Percentiles rank a stretch among this genome's conserved stretches.
phyloP scores from a whole-genome alignment of 2,329 filamentous ascomycete genomes.

The Nannizzia gypsea region DNA sequence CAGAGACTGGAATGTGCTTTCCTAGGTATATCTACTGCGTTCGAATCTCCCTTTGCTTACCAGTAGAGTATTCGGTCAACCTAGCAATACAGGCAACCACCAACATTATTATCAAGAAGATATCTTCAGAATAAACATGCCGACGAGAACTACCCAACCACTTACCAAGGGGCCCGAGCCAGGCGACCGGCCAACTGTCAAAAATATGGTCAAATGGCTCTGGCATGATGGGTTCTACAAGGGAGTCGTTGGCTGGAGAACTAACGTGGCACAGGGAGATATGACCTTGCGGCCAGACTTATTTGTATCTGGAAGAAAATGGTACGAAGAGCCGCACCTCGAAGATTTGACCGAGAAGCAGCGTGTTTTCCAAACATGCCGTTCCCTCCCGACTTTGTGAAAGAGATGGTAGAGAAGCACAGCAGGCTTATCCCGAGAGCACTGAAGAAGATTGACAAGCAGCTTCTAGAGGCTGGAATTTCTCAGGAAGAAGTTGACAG shows the following conservation, averaged over 20 bases:
- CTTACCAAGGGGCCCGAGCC: neutral
- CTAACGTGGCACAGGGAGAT: conserved; percentile 4
- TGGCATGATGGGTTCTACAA: conserved; percentile 11
- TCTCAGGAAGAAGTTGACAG: conserved; percentile 8
- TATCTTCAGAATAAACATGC: neutral
- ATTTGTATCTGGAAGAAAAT: neutral
- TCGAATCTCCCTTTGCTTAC: neutral
- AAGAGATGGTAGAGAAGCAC: conserved; percentile 9
- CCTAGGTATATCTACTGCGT: neutral
- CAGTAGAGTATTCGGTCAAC: no score
- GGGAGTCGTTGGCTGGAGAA: conserved; percentile 11
- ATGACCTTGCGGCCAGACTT: neutral
- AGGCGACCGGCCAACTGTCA: conserved; percentile 1
- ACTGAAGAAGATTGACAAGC: conserved; percentile 10
- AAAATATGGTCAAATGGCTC: conserved; percentile 15
- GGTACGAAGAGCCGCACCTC: neutral
- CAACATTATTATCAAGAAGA: no score
- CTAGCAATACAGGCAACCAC: no score
- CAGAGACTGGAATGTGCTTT: neutral
- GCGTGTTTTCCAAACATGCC: neutral
- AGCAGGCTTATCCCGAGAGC: conserved; percentile 9
- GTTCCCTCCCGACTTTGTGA: conserved; percentile 7
- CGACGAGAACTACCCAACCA: neutral
- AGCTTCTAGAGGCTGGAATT: conserved; percentile 8
- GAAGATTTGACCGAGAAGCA: neutral